Base-by-base conservation (phyloP, 352 stramenopile species). In the Globisporangium middletonii region DNA sequence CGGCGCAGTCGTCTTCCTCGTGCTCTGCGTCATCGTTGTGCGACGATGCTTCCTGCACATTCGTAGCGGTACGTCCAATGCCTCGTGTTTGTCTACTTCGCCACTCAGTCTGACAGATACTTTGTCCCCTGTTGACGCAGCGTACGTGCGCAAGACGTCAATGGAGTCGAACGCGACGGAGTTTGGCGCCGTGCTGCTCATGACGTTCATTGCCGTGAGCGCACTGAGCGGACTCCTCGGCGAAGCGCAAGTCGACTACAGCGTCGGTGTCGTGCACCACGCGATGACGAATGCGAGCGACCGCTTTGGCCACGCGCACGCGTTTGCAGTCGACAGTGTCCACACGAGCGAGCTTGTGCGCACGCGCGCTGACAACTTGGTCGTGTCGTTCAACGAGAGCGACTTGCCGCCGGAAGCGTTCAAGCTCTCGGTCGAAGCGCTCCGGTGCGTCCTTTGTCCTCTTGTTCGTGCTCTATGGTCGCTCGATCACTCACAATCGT, bases 231-330 rank as follows among this genome's bases (percentile, higher is more conserved):
- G 83, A 11, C 65, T 93, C 15, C 60, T 93, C 33, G 83, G 80
- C 50, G 80, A 91, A 62, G 83, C 78, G 30, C 83, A 93, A 52
- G 79, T 91, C 30, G 80, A 93, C 65, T 93, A 93, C 75, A 89
- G 80, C 53, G 76, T 81, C n/a, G 72, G 82, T 9, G 69, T 89
- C 33, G 70, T 91, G 54, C 69, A 73, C 43, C 71, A 87, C 51
- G 83, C 79, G 19, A 89, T 93, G 80, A 73, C 68, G 42, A 93
- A 93, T 59, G 74, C 71, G 3, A 91, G 78, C 45, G 47, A 74
- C 33, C 59, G 74, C 45, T 90, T 93, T 44, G 55, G 66, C 23
- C 57, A 70, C 13, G 64, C 77, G 16, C 77, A 77, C 42, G 50
- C 61, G 1, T 44, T 87, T 27, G 70, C 69, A 7, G 50, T 44